These are phyloP conservation scores for Mycena vitilis DNA, from an alignment of 768 basidiomycete species.

Conservation along the genomic window DNA sequence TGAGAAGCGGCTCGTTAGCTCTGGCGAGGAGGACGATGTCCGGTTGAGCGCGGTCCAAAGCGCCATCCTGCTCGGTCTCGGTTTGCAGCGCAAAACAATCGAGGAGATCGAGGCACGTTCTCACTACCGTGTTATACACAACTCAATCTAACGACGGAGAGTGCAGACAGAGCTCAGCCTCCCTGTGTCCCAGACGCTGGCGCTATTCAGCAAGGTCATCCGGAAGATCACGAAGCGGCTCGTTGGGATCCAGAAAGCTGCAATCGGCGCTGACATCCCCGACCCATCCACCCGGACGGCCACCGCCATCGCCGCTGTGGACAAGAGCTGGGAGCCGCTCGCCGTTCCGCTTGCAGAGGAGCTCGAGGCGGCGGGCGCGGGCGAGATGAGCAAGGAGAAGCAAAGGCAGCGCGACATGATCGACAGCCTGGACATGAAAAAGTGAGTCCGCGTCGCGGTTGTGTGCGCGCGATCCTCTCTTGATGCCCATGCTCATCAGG, in stretches of 20 bases:
- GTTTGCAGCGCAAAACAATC: slow-evolving; percentile 88
- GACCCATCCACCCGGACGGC: slow-evolving; percentile 47
- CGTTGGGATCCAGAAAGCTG: slow-evolving; percentile 82
- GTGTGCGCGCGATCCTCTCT: slow-evolving; percentile 19
- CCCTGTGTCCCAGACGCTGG: slow-evolving; percentile 88
- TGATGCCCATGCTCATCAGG: slow-evolving; percentile 34
- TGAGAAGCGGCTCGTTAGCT: slow-evolving; percentile 63
- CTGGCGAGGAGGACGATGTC: slow-evolving; percentile 61
- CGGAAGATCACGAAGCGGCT: slow-evolving; percentile 85
- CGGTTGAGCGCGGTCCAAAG: slow-evolving; percentile 89
- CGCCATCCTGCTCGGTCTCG: slow-evolving; percentile 89
- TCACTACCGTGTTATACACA: background rate
- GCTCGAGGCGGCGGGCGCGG: slow-evolving; percentile 81
- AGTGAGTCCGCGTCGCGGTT: slow-evolving; percentile 64
- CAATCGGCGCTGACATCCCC: slow-evolving; percentile 74
- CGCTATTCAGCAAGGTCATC: slow-evolving; percentile 91
- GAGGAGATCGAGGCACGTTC: slow-evolving; percentile 86
- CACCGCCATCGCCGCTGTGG: slow-evolving; percentile 1
- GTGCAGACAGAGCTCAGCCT: slow-evolving; percentile 80
- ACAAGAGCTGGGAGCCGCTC: slow-evolving; percentile 47
- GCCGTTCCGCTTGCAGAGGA: slow-evolving; percentile 69
- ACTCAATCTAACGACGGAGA: slow-evolving; percentile 9
- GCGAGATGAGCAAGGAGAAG: slow-evolving; percentile 71
- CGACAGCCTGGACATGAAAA: slow-evolving; percentile 85
- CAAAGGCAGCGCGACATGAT: slow-evolving; percentile 91